phyloP scores from a whole-genome alignment of 768 basidiomycete species.

The Amanita jacksonii region DNA sequence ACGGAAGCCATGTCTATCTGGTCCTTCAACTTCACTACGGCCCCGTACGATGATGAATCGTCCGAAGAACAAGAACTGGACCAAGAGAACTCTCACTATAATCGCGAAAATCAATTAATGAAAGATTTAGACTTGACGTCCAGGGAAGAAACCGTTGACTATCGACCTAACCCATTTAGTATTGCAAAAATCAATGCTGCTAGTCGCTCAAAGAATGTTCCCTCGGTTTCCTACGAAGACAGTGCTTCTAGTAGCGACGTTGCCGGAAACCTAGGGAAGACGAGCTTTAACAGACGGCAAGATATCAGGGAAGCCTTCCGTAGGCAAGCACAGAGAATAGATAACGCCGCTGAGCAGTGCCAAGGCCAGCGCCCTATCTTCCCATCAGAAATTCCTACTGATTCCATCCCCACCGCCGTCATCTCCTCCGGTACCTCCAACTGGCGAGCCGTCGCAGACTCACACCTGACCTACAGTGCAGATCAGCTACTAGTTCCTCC shows the following conservation, averaged over 20 bases:
- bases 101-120: slow-evolving; percentile 20
- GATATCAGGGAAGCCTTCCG: not conserved
- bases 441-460: too few relatives aligned
- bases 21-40: slow-evolving; percentile 3
- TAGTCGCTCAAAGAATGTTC: slow-evolving; percentile 23
- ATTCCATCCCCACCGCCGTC: too few relatives aligned
- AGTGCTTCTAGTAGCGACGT: too few relatives aligned
- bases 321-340: not conserved
- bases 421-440: too few relatives aligned
- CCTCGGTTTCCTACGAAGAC: not conserved
- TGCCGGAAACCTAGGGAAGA: too few relatives aligned
- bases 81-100: slow-evolving; percentile 2
- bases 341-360: not conserved
- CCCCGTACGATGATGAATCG: not conserved
- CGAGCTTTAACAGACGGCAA: not conserved
- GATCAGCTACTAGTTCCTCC: too few relatives aligned
- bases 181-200: slow-evolving; percentile 76
- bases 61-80: not conserved
- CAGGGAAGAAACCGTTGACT: slow-evolving; percentile 51
- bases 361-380: too few relatives aligned
- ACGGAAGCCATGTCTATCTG: slow-evolving; percentile 1
- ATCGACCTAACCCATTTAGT: slow-evolving; percentile 71
- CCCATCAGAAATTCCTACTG: too few relatives aligned
- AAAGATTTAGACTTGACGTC: slow-evolving; percentile 51
- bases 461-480: too few relatives aligned